Percentiles rank a stretch among this genome's conserved stretches.
Evolutionary conservation across 2,329 filamentous ascomycete species (phyloP).

Genomic region (Tolypocladium ophioglossoides): DNA sequence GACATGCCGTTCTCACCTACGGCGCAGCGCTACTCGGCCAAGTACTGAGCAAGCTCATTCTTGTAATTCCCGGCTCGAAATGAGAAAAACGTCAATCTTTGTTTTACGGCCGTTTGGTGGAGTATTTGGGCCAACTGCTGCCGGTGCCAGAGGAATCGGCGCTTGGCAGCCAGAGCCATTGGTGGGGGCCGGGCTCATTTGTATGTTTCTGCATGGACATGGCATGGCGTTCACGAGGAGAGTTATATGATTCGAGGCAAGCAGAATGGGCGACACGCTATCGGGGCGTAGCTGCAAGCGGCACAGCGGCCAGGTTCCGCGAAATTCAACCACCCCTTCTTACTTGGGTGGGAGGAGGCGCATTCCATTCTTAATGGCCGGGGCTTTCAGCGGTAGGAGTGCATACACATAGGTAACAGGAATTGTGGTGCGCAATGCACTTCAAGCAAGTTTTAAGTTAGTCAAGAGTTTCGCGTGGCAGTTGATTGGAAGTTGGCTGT

Average conservation of each 20-base stretch:
- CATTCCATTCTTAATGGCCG: neutral
- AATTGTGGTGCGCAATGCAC: neutral
- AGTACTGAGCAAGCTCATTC: constrained; percentile 27
- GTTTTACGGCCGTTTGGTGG: neutral
- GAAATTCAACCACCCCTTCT: neutral
- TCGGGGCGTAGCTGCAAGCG: neutral
- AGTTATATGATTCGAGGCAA: constrained; percentile 1
- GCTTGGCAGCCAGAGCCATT: neutral
- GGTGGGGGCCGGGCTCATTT: neutral
- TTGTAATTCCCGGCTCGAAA: neutral
- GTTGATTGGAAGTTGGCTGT: neutral
- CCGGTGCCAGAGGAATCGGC: neutral
- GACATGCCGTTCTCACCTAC: constrained; percentile 40
- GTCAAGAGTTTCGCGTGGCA: neutral
- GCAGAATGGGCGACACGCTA: neutral
- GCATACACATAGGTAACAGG: neutral
- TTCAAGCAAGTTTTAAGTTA: neutral
- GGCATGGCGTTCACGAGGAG: constrained; percentile 11
- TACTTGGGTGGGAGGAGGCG: neutral
- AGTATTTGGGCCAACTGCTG: neutral
- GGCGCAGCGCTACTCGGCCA: constrained; percentile 31
- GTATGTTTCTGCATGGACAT: constrained; percentile 7
- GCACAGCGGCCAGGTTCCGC: neutral
- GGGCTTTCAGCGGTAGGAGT: neutral
- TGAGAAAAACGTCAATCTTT: neutral